A percentile compares a stretch with the other conserved stretches of the same genome.
Conservation (phyloP, 164 flowering plant species). For the Amborella trichopoda region DNA sequence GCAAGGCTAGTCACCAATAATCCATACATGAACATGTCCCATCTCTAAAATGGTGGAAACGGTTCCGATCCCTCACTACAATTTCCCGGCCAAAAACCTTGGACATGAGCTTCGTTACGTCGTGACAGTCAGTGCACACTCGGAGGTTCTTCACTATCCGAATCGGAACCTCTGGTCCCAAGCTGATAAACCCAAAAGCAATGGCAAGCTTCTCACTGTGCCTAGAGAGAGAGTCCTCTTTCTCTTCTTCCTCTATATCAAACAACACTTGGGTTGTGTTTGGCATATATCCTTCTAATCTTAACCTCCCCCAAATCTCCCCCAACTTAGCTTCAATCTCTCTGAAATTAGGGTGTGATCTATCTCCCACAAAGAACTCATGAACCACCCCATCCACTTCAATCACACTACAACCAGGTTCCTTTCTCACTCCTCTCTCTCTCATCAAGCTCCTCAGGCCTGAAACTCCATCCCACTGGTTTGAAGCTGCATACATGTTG, state of each 20-base stretch:
- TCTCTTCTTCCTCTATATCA: constrained; percentile 40
- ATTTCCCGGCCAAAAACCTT: constrained; percentile 23
- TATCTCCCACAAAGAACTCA: constrained; percentile 40
- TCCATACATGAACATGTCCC: constrained; percentile 30
- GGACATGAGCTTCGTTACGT: constrained; percentile 24
- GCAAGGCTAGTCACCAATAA: constrained; percentile 26
- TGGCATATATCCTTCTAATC: constrained; percentile 28
- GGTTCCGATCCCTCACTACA: constrained; percentile 29
- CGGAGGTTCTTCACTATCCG: constrained; percentile 37
- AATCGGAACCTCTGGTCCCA: constrained; percentile 23
- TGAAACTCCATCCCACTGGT: constrained; percentile 30
- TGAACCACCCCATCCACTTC: constrained; percentile 44
- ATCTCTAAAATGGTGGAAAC: constrained; percentile 31
- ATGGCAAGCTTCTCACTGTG: constrained; percentile 44
- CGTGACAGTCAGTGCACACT: constrained; percentile 37
- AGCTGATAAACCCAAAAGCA: constrained; percentile 35
- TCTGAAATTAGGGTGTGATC: constrained; percentile 25
- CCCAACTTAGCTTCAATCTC: constrained; percentile 25
- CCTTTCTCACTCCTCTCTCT: constrained; percentile 27
- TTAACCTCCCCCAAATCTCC: constrained; percentile 29
- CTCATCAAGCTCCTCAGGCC: constrained; percentile 31
- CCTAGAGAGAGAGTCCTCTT: constrained; percentile 27
- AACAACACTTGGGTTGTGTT: constrained; percentile 30
- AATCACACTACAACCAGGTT: constrained; percentile 55
- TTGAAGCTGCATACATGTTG: constrained; percentile 32